phyloP scores from a whole-genome alignment of 306 rosid genomes.

The Citrullus amarus region DNA sequence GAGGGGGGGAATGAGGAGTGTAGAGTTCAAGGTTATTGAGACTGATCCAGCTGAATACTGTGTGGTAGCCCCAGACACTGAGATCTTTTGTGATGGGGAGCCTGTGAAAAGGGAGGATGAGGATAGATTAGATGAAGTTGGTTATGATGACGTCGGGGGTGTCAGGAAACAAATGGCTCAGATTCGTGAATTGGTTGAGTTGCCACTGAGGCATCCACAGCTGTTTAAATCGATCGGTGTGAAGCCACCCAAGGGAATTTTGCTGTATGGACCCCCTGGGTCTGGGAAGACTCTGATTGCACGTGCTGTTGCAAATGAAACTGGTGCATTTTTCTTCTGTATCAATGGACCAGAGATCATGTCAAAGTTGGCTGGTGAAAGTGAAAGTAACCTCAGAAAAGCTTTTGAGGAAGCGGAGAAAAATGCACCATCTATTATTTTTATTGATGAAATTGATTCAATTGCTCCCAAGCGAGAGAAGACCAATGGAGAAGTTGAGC shows the following conservation, averaged over 20 bases:
- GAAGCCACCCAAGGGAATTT: slow-evolving; percentile 96
- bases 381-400: slow-evolving; percentile 93
- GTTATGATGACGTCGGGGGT: slow-evolving; percentile 97
- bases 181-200: slow-evolving; percentile 80
- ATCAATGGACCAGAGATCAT: slow-evolving; percentile 94
- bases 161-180: slow-evolving; percentile 97
- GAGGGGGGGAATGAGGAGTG: slow-evolving; percentile 97
- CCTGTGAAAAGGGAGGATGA: slow-evolving; percentile 88
- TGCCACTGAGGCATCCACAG: slow-evolving; percentile 94
- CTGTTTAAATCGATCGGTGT: slow-evolving; percentile 89
- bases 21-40: slow-evolving; percentile 97
- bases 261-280: slow-evolving; percentile 88
- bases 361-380: slow-evolving; percentile 95
- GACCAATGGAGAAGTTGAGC: slow-evolving; percentile 97
- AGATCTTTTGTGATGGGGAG: slow-evolving; percentile 94
- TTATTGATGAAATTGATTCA: slow-evolving; percentile 90
- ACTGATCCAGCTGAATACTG: slow-evolving; percentile 88
- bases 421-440: slow-evolving; percentile 96
- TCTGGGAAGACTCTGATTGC: slow-evolving; percentile 92
- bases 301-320: slow-evolving; percentile 93
- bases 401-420: slow-evolving; percentile 99
- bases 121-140: slow-evolving; percentile 89
- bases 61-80: slow-evolving; percentile 96
- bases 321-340: slow-evolving; percentile 98
- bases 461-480: slow-evolving; percentile 97